Evolutionary conservation across 768 basidiomycete species (phyloP), one percentile per base, ranked within the genome.

Genomic region (Chalciporus piperatus): DNA sequence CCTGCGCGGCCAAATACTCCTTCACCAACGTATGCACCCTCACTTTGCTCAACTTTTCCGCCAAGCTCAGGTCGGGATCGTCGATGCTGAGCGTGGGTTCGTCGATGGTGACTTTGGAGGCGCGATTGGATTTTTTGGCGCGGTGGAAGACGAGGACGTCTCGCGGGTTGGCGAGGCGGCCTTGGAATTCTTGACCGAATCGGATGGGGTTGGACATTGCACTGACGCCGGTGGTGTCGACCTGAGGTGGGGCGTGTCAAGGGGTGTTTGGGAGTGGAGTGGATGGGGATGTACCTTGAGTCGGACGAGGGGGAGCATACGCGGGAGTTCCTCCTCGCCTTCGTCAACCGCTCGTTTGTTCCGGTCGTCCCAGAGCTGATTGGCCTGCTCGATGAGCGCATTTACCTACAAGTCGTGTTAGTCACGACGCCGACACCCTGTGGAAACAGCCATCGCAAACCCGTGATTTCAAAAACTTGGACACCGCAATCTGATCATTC

Each of bases 121-220:
- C 35, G 16, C 67, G 66, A 3, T 62, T 41, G 4, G 63, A 22
- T 60, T 85, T 85, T 70, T 91, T 92, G 38, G 87, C 77, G 19
- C 92, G 85, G 66, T 92, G 86, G 72, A 97, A 98, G 32, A 91
- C 81, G 25, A 99, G 81, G 20, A 97, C 81, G 65, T 98, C 96
- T 23, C 92, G 81, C 14, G 97, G 96, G 65, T 99, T 99, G 11
- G 97, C 97, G 32, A 98, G 80, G 19, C 80, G 80, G 1, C 91
- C 92, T 58, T 85, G 81, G 68, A 98, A 98, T 66, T 96, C 91
- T 66, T 96, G 94, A 1, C 97, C 96, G 66, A 99, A 97, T 10
- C 97, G 87, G 46, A 96, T 87, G 20, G 96, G 95, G 67, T 99
- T 99, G 48, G 89, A 92, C 72, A 92, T 92, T 60, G 92, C 89